A percentile compares a stretch with the other conserved stretches of the same genome.
phyloP scores from a whole-genome alignment of 371 early-diverging fungal species.

The Gilbertella persicaria region DNA sequence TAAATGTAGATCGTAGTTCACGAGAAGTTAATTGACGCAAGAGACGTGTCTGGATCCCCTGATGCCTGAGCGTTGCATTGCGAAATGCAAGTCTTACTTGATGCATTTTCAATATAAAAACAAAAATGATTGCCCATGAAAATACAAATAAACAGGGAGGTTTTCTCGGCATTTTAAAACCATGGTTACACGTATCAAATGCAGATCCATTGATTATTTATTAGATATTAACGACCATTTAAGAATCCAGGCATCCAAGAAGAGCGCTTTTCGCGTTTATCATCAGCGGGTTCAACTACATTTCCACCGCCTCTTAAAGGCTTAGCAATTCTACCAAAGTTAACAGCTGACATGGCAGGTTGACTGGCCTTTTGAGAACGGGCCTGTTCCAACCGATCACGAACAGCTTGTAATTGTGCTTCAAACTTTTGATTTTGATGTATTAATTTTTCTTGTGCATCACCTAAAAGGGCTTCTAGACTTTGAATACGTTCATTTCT shows the following conservation, averaged over 20 bases:
- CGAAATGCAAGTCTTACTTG: constrained; percentile 4
- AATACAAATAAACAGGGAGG: too few relatives aligned
- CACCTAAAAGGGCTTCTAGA: constrained; percentile 84
- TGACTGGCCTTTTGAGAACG: constrained; percentile 59
- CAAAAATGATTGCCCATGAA: too few relatives aligned
- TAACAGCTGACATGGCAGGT: constrained; percentile 53
- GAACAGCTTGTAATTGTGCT: constrained; percentile 70
- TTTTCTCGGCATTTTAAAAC: too few relatives aligned
- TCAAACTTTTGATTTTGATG: constrained; percentile 87
- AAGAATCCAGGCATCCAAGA: constrained; percentile 49
- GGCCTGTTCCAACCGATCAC: constrained; percentile 77
- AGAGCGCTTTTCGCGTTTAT: constrained; percentile 28
- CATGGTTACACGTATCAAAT: too few relatives aligned
- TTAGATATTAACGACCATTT: too few relatives aligned
- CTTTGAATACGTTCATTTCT: constrained; percentile 93
- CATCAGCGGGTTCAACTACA: constrained; percentile 15
- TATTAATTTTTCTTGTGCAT: constrained; percentile 72
- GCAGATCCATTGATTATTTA: too few relatives aligned
- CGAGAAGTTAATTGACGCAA: constrained; percentile 40
- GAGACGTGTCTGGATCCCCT: constrained; percentile 6
- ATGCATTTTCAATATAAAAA: constrained; percentile 2
- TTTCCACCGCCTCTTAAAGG: constrained; percentile 89
- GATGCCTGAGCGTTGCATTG: not conserved
- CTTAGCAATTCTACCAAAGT: constrained; percentile 87
- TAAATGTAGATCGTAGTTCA: constrained; percentile 55